These are phyloP conservation scores for Hibiscus mutabilis DNA, from an alignment of 345 rosid genomes.

Conservation along the genomic window DNA sequence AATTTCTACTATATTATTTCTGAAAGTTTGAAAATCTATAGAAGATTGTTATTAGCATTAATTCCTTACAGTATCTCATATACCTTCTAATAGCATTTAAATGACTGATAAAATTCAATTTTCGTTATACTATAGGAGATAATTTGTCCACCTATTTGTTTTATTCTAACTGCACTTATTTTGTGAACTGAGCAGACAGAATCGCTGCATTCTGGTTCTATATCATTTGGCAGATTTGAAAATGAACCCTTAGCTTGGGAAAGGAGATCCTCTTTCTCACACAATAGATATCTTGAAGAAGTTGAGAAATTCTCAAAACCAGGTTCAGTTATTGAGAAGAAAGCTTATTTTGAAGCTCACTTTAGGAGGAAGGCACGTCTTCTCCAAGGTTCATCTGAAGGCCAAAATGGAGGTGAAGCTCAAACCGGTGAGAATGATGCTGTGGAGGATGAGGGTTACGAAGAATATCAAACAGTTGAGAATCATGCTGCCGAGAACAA, in stretches of 20 bases:
- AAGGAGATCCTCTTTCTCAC: slow-evolving; percentile 80
- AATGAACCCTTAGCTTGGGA: slow-evolving; percentile 76
- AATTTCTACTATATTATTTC: neutral
- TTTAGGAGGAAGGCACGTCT: slow-evolving; percentile 66
- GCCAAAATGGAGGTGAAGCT: slow-evolving; percentile 27
- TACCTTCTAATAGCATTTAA: neutral
- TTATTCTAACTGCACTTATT: neutral
- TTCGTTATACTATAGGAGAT: neutral
- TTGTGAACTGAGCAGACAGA: slow-evolving; percentile 38
- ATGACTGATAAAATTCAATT: neutral
- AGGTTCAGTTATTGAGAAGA: slow-evolving; percentile 74
- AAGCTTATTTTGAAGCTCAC: slow-evolving; percentile 85
- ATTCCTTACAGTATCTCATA: neutral
- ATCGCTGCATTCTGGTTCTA: slow-evolving; percentile 70
- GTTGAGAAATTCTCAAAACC: slow-evolving; percentile 83
- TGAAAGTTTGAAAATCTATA: too few relatives aligned
- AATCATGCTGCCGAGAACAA: slow-evolving; percentile 23
- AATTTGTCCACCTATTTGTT: neutral
- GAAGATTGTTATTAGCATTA: neutral
- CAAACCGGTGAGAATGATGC: slow-evolving; percentile 24
- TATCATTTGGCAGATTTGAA: slow-evolving; percentile 93
- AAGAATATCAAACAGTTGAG: slow-evolving; percentile 23
- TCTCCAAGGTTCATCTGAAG: slow-evolving; percentile 40
- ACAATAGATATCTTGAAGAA: slow-evolving; percentile 86
- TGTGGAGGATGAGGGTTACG: slow-evolving; percentile 15